These are phyloP conservation scores for Mortierella claussenii DNA, from an alignment of 192 early-diverging fungal genomes.

Conservation along the genomic window DNA sequence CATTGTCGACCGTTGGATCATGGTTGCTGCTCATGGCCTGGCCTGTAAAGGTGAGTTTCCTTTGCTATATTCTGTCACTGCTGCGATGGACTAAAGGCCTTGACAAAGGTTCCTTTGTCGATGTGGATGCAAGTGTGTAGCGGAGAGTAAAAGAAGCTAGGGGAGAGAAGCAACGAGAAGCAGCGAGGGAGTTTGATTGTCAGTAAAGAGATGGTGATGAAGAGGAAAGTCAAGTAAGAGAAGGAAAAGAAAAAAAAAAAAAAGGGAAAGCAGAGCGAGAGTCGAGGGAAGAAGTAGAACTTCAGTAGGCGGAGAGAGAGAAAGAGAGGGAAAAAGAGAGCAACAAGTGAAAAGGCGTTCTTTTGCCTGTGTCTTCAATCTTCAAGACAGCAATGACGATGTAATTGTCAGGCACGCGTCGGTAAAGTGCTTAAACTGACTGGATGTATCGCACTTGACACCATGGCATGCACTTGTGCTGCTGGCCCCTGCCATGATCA, in stretches of 20 bases:
- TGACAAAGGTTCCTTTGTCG: no score
- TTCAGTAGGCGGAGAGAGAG: background rate
- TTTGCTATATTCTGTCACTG: no score
- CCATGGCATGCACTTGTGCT: no score
- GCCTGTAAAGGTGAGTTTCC: background rate
- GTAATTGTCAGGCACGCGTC: constrained; percentile 6
- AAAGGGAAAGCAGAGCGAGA: background rate
- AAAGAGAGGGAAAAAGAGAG: background rate
- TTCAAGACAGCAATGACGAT: background rate
- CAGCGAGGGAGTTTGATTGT: background rate
- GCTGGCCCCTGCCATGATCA: no score
- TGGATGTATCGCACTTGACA: no score
- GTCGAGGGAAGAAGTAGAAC: background rate
- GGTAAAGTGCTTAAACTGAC: no score
- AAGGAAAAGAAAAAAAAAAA: background rate
- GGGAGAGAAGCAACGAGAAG: background rate
- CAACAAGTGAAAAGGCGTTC: background rate
- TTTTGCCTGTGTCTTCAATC: background rate
- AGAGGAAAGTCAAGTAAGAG: background rate
- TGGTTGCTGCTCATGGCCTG: background rate
- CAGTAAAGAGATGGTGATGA: background rate
- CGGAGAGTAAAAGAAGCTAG: background rate
- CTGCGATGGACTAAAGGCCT: no score
- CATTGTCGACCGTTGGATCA: background rate
- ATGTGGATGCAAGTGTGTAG: background rate